Base-by-base conservation (phyloP, 2,329 filamentous ascomycete species). In the Epichloe baconii region DNA sequence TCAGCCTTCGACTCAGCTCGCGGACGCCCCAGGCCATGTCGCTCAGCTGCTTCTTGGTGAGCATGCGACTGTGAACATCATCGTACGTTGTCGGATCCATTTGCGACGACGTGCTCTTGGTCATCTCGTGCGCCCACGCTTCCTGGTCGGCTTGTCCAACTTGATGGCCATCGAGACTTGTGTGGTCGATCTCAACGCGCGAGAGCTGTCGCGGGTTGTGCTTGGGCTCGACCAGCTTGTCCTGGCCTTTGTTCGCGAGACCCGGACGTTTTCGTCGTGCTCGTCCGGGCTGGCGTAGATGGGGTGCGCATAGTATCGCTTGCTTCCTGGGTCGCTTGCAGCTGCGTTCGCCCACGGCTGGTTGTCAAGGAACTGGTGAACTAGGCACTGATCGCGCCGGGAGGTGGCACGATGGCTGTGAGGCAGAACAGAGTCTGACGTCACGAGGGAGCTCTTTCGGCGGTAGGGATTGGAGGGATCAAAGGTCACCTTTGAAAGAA, bases 21-120 rank as follows among this genome's bases (percentile, higher is more conserved):
- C 93, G 78, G 52, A 97, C 93, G 26, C 91, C 90, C 81, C 91
- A 90, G 0, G 91, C 90, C 91, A 98, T 97, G 61, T 97, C 93
- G 14, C 86, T 89, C 42, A 98, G 75, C 67, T 98, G 88, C 66
- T 87, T 89, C 72, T 97, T 97, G 1, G 90, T 96, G 58, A 97
- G 75, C 47, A 96, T 78, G n/a, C 91, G 79, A 53, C 77, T 81
- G 60, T 79, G 76, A 42, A 76, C 58, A 8, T 67, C 63, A 26
- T 66, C 63, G 52, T 66, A 55, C 42, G 63, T 54, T 7, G 61
- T 55, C 11, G 72, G 62, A 52, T 75, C 69, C 40, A 68, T 54
- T 49, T 71, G 68, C 2, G 71, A 70, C 50, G 64, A 70, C 50
- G 64, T 64, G 59, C 64, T 65, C 55, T 68, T 72, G 47, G 65